A percentile compares a stretch with the other conserved stretches of the same genome.
phyloP scores from a whole-genome alignment of 139 green algal genomes.

The Trebouxia sp. region DNA sequence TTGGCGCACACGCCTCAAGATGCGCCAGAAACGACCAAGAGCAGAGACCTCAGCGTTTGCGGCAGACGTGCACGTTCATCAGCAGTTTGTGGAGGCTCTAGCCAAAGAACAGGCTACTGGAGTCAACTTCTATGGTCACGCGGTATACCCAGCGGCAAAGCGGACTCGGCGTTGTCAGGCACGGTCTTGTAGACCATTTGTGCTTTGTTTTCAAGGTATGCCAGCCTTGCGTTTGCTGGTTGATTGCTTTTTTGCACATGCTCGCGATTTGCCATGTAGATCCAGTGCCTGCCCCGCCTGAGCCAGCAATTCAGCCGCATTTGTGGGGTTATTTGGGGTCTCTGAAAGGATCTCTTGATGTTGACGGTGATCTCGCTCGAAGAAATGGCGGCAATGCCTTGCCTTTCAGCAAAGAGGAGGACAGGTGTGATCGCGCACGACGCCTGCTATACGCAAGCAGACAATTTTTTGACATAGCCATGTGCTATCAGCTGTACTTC shows the following conservation, averaged over 20 bases:
- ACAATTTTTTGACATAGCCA: no score
- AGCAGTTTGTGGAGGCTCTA: background rate
- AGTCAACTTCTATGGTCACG: conserved; percentile 3
- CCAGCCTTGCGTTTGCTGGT: no score
- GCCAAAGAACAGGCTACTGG: background rate
- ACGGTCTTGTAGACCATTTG: background rate
- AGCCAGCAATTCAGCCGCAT: background rate
- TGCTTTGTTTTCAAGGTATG: conserved; percentile 1
- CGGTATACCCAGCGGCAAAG: conserved; percentile 3
- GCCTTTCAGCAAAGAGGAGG: conserved; percentile 14
- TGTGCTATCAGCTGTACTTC: no score
- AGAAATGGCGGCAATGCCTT: background rate
- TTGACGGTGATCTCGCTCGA: background rate
- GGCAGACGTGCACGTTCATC: background rate
- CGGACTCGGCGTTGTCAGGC: background rate
- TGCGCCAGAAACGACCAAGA: background rate
- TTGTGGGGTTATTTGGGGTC: background rate
- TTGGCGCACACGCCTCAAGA: no score
- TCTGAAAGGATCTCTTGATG: background rate
- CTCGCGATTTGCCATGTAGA: background rate
- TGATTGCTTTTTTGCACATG: no score
- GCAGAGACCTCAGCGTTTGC: background rate
- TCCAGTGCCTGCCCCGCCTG: background rate
- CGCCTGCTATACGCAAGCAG: background rate
- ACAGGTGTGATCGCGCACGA: background rate